These are phyloP conservation scores for Discostella pseudostelligera DNA, from an alignment of 108 stramenopile species.

Conservation along the genomic window DNA sequence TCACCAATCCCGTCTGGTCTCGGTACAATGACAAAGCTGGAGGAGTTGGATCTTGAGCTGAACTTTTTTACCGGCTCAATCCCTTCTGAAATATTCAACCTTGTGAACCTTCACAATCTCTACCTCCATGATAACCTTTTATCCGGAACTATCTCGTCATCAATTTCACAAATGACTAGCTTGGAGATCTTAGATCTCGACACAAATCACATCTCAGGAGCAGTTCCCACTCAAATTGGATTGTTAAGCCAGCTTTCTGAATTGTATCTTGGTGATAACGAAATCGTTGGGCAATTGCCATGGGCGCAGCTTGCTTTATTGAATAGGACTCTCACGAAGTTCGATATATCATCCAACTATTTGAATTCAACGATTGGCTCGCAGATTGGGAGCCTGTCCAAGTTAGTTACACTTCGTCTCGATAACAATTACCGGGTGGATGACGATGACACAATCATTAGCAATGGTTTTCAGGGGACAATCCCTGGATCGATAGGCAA, in stretches of 20 bases:
- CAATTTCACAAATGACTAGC: constrained; percentile 19
- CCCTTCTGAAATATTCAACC: constrained; percentile 27
- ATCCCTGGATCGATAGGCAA: constrained; percentile 41
- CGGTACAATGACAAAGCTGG: constrained; percentile 26
- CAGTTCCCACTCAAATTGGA: constrained; percentile 40
- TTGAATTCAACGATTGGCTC: constrained; percentile 33
- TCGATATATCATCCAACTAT: constrained; percentile 34
- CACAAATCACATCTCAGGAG: constrained; percentile 27
- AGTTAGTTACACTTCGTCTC: constrained; percentile 28
- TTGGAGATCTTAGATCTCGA: constrained; percentile 32
- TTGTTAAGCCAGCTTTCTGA: constrained; percentile 20
- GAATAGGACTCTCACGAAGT: constrained; percentile 13
- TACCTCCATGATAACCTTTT: constrained; percentile 33
- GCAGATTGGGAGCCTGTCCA: constrained; percentile 22
- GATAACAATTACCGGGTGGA: constrained; percentile 37
- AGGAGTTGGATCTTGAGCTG: constrained; percentile 32
- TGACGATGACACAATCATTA: constrained; percentile 18
- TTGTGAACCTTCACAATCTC: constrained; percentile 25
- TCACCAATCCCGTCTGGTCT: constrained; percentile 26
- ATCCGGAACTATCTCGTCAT: constrained; percentile 27
- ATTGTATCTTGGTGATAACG: constrained; percentile 22
- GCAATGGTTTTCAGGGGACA: constrained; percentile 30
- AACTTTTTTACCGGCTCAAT: constrained; percentile 40
- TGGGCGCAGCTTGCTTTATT: constrained; percentile 9
- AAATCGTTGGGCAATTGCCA: constrained; percentile 32